phyloP scores from a whole-genome alignment of 1,284 basidiomycete genomes.

The Malassezia brasiliensis region DNA sequence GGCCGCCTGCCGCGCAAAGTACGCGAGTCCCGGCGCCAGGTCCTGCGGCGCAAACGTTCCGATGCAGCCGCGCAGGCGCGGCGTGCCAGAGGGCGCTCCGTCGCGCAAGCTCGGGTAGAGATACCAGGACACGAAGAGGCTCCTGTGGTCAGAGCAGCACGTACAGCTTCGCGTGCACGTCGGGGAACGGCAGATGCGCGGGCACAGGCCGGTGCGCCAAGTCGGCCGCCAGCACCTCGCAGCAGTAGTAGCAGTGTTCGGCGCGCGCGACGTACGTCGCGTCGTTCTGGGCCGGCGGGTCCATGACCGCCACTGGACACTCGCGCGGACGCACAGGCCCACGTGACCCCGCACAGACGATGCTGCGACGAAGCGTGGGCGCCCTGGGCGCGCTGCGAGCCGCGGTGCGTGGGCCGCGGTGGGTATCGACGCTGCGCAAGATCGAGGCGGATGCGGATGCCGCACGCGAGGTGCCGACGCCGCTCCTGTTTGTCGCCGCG shows the following conservation, averaged over 20 bases:
- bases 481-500: constrained; percentile 35
- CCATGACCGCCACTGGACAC: background rate
- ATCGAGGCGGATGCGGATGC: constrained; percentile 4
- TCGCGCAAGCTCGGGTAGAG: constrained; percentile 53
- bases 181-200: constrained; percentile 11
- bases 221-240: constrained; percentile 51
- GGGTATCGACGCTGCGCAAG: constrained; percentile 15
- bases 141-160: constrained; percentile 50
- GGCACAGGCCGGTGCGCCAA: constrained; percentile 24
- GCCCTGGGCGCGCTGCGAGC: background rate
- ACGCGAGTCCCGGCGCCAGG: constrained; percentile 66
- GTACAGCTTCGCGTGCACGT: constrained; percentile 14
- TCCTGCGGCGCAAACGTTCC: constrained; percentile 77
- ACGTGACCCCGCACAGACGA: constrained; percentile 3
- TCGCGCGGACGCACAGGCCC: background rate
- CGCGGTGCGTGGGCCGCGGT: background rate
- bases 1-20: constrained; percentile 68
- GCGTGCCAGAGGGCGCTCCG: constrained; percentile 18
- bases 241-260: constrained; percentile 53
- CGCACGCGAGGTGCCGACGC: constrained; percentile 35
- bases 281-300: background rate
- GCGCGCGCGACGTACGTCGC: constrained; percentile 12
- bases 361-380: background rate
- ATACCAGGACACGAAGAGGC: constrained; percentile 80
- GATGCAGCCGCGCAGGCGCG: constrained; percentile 79